Evolutionary conservation across 768 basidiomycete species (phyloP).

Genomic region (Cystofilobasidium bisporidii): DNA sequence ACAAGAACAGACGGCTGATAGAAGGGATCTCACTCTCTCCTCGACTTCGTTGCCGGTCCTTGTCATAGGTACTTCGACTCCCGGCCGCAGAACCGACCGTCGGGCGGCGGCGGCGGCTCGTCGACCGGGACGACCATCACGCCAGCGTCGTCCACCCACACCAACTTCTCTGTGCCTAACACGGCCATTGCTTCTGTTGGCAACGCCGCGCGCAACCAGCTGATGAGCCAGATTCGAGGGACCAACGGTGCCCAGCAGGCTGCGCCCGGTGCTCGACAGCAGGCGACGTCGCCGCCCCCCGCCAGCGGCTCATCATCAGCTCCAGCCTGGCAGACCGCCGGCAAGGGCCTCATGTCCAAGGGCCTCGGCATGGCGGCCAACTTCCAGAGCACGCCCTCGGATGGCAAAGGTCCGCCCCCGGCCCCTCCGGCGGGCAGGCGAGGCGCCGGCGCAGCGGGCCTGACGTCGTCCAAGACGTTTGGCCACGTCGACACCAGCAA

Average conservation of each 20-base stretch:
- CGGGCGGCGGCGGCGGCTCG: no score
- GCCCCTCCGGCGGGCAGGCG: background rate
- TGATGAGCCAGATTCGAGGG: background rate
- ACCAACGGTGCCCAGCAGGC: background rate
- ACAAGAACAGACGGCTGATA: no score
- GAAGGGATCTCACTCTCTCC: no score
- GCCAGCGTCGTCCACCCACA: conserved; percentile 1
- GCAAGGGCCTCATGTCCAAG: conserved; percentile 4
- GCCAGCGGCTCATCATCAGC: background rate
- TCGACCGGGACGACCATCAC: background rate
- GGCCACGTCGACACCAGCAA: conserved; percentile 20
- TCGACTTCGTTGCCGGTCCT: no score
- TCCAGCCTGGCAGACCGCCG: background rate
- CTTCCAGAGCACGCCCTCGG: background rate
- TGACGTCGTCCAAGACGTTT: conserved; percentile 16
- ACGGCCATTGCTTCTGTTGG: conserved; percentile 3
- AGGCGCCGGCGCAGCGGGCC: background rate
- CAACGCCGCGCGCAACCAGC: conserved; percentile 5
- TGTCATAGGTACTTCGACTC: conserved; percentile 21
- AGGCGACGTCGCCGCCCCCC: background rate
- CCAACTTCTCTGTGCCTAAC: conserved; percentile 3
- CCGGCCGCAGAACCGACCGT: conserved; percentile 7
- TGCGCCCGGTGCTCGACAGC: background rate
- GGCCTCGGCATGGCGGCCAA: background rate
- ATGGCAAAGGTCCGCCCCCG: conserved; percentile 1